phyloP scores from a whole-genome alignment of 1,284 basidiomycete species.

The Melanopsichium pennsylvanicum region DNA sequence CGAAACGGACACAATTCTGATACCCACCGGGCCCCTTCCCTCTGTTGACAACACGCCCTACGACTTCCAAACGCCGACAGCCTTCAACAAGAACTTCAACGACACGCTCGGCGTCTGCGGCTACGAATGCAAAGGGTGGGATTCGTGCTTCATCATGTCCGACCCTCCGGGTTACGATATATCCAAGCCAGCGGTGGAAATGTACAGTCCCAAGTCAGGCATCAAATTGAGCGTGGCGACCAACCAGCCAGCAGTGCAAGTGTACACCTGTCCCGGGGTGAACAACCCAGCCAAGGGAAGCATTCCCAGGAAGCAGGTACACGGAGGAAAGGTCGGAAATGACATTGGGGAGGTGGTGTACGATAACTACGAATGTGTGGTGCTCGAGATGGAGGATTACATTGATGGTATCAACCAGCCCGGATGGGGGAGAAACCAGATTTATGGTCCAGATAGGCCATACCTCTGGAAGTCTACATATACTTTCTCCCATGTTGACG shows the following conservation, averaged over 20 bases:
- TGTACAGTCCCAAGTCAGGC: conserved; percentile 49
- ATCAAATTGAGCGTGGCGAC: conserved; percentile 52
- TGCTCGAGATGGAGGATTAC: conserved; percentile 58
- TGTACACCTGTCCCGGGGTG: conserved; percentile 55
- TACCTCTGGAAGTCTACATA: conserved; percentile 59
- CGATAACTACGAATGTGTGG: conserved; percentile 54
- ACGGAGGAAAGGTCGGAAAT: conserved; percentile 54
- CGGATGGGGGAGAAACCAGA: conserved; percentile 51
- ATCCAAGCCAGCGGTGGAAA: conserved; percentile 41
- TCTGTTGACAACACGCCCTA: conserved; percentile 43
- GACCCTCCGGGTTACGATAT: conserved; percentile 47
- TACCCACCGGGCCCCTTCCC: conserved; percentile 53
- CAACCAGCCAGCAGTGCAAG: conserved; percentile 54
- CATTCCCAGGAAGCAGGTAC: conserved; percentile 55
- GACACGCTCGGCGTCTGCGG: conserved; percentile 53
- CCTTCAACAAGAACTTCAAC: conserved; percentile 50
- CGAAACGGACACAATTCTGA: conserved; percentile 46
- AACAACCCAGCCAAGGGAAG: conserved; percentile 41
- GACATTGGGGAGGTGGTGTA: conserved; percentile 43
- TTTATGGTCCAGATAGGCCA: conserved; percentile 49
- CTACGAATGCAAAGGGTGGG: conserved; percentile 54
- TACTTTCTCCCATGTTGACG: conserved; percentile 47
- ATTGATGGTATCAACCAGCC: conserved; percentile 59
- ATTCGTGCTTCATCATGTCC: conserved; percentile 55
- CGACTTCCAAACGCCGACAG: conserved; percentile 47